A percentile compares a stretch with the other conserved stretches of the same genome.
These are phyloP conservation scores for Aspergillus sp. DNA, from an alignment of 2,329 filamentous ascomycete species.

Conservation along the genomic window DNA sequence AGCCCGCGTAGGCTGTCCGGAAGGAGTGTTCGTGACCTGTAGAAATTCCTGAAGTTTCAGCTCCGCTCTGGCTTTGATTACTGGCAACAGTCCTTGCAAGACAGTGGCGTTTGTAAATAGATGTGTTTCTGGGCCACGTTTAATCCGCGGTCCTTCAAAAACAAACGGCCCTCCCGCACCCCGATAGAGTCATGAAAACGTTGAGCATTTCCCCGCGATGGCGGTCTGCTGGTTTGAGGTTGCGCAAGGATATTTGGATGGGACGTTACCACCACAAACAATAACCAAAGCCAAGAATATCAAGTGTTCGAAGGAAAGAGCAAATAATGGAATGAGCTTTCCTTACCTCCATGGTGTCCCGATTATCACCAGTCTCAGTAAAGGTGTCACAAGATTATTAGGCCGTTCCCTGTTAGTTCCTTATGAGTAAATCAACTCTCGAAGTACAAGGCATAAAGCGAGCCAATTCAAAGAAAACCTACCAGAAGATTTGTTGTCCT, in stretches of 20 bases:
- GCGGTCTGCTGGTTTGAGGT: not conserved
- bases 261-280: not conserved
- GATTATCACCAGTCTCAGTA: not conserved
- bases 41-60: constrained; percentile 21
- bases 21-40: constrained; percentile 32
- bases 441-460: not conserved
- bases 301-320: not conserved
- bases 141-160: not conserved
- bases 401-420: not conserved
- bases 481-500: not conserved
- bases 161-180: not conserved
- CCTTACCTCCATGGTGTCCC: constrained; percentile 15
- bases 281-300: not conserved
- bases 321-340: not conserved
- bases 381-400: not conserved
- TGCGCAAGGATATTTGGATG: not conserved
- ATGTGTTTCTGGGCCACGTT: constrained; percentile 9
- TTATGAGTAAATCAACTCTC: not conserved
- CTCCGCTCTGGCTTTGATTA: constrained; percentile 1
- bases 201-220: too few relatives aligned
- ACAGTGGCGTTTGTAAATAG: constrained; percentile 1
- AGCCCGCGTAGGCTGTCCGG: constrained; percentile 25
- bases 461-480: not conserved
- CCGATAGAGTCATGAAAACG: not conserved
- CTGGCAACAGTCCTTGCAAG: not conserved